phyloP scores from a whole-genome alignment of 495 filamentous ascomycete species.

The Xeromyces bisporus region DNA sequence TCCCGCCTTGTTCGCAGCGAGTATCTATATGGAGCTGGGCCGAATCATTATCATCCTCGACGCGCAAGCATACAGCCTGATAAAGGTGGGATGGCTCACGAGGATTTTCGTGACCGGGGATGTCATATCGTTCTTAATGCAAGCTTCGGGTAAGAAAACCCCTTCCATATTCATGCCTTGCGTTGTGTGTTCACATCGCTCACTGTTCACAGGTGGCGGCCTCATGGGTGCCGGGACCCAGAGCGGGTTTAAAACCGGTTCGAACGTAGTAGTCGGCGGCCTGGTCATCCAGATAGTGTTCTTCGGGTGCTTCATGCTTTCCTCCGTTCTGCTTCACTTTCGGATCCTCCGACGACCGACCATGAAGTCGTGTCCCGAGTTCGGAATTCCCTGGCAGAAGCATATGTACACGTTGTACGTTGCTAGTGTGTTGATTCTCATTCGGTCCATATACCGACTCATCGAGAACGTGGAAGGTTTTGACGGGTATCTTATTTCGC shows the following conservation, averaged over 20 bases:
- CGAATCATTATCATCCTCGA: slow-evolving; percentile 27
- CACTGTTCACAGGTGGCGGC: slow-evolving; percentile 12
- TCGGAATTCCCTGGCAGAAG: slow-evolving; percentile 29
- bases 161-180: background rate
- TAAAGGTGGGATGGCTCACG: slow-evolving; percentile 29
- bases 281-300: slow-evolving; percentile 33
- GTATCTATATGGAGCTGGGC: slow-evolving; percentile 40
- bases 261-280: slow-evolving; percentile 27
- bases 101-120: slow-evolving; percentile 23
- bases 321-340: slow-evolving; percentile 23
- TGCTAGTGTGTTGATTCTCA: slow-evolving; percentile 36
- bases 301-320: slow-evolving; percentile 35
- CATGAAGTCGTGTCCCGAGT: slow-evolving; percentile 4
- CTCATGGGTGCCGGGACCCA: slow-evolving; percentile 10
- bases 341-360: slow-evolving; percentile 12
- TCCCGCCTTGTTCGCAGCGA: slow-evolving; percentile 34
- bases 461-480: slow-evolving; percentile 44
- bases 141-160: slow-evolving; percentile 11
- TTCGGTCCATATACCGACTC: slow-evolving; percentile 43
- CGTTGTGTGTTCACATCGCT: background rate
- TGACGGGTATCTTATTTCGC: slow-evolving; percentile 30
- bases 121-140: slow-evolving; percentile 24
- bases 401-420: slow-evolving; percentile 36
- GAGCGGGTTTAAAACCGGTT: slow-evolving; percentile 4
- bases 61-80: slow-evolving; percentile 19